Base-by-base conservation (phyloP, 371 early-diverging fungal species). In the Smittium mucronatum region DNA sequence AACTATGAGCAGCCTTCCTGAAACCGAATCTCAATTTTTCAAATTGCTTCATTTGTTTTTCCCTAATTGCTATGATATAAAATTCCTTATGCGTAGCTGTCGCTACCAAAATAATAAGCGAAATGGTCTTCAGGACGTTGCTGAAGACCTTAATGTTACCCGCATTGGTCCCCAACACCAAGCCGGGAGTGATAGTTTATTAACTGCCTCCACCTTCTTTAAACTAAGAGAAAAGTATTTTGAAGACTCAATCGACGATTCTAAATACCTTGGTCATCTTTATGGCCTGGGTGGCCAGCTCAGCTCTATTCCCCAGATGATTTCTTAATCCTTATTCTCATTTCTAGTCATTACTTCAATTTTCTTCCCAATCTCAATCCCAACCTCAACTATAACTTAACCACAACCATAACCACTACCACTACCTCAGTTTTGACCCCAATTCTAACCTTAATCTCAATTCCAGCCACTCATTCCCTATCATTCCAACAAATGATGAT, bases 91-190 rank as follows among this genome's bases (percentile, higher is more conserved):
- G 90, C 93, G 90, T 77, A 91, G 93, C 72, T 95, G 94, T 76
- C 93, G 96, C 73, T 93, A 89, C 75, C 78, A 96, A 47, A 97
- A 97, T 76, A 61, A 31, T 61, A 29, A 26, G n/a, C 29, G 63
- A 31, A 97, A 98, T 61, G 99, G 99, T 0, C 81, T 99, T 70
- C 99, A 99, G 78, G 99, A 99, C 69, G 89, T 99, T 63, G 98
- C 99, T 1, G 96, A 97, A 78, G 96, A 95, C 71, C 75, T 99
- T 70, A 89, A 92, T 79, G 94, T 93, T 70, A 58, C 88, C 67
- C 84, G 99, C 63, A 89, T 96, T 64, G 99, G 99, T 8, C 90
- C 93, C 35, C 98, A 98, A 82, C 99, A 99, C 81, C 99, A 99
- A 80, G 99, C 99, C 34, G 99, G 99, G 25, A 94, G 95, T 75